A percentile compares a stretch with the other conserved stretches of the same genome.
phyloP scores from a whole-genome alignment of 176 grass and related monocot species.

The Poa pratensis region DNA sequence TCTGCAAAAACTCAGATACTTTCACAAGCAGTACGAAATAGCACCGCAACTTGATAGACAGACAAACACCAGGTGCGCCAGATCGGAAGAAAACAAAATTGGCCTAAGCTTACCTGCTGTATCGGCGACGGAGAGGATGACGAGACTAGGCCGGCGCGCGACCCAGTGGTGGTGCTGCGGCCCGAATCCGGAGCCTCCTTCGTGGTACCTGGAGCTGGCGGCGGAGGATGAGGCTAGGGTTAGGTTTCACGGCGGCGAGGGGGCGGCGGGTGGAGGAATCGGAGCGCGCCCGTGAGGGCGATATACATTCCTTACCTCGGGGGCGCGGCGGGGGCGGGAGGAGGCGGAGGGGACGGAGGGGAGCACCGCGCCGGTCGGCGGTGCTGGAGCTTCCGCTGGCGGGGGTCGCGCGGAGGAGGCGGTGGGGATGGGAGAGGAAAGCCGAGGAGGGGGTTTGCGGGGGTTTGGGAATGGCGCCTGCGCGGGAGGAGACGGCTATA shows the following conservation, averaged over 20 bases:
- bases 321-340: neutral
- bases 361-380: too few species aligned
- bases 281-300: neutral
- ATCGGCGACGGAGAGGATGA: neutral
- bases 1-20: neutral
- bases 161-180: neutral
- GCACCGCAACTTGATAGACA: neutral
- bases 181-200: neutral
- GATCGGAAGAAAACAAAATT: neutral
- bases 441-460: neutral
- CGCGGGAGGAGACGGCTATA: conserved; percentile 26
- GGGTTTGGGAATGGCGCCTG: conserved; percentile 44
- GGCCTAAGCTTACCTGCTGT: conserved; percentile 7
- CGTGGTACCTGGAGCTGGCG: neutral
- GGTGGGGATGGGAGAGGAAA: neutral
- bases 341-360: neutral
- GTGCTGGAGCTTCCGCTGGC: too few species aligned
- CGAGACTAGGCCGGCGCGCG: neutral
- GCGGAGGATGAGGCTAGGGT: neutral
- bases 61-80: neutral
- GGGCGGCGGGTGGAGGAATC: neutral
- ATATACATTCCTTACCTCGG: conserved; percentile 13
- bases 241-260: conserved; percentile 26
- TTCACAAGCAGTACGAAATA: neutral
- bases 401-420: neutral